Evolutionary conservation across 805 yeast genomes (phyloP), one percentile per base, ranked within the genome.

Genomic region (Lipomyces spencermartinsiae): DNA sequence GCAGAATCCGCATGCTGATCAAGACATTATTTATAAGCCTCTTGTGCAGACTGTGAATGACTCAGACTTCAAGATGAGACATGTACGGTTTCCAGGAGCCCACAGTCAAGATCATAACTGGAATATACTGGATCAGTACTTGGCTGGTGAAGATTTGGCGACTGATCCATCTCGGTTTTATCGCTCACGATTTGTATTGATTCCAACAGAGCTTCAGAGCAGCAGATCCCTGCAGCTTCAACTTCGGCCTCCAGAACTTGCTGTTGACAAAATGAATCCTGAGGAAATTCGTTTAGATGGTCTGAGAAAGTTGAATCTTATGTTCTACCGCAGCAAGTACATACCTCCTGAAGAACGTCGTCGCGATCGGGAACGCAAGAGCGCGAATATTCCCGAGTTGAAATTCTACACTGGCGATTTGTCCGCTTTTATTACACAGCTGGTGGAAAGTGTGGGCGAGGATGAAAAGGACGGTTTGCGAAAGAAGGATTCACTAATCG

Each of bases 201-300:
- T 93, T 62, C 97, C 98, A 0, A 80, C 92, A 0, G 90, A 86
- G n/a, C 82, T 89, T 22, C 93, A 0, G 83, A 86, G 66, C 83
- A 83, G 71, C 82, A 83, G 66, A 79, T 70, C 79, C 81, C 1
- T 73, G 76, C 70, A 66, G 56, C 35, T 66, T 33, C 67, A 59
- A 54, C 37, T 56, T 19, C 64, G 60, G 33, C 69, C 64, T 12
- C 25, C 46, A n/a, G 64, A 68, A 3, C 35, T 22, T 9, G 33
- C 70, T 19, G 60, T 66, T 69, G 97, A 92, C 73, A 83, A 84
- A 33, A 80, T 93, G 61, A 85, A 87, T 0, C 87, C 89, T 2
- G 99, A 94, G 76, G 98, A 94, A 78, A 85, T 90, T n/a, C 80
- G 97, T 65, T 84, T 94, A n/a, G 98, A 94, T 76, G 99, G 98